phyloP scores from a whole-genome alignment of 352 stramenopile genomes.

The Globisporangium uncinulatum region DNA sequence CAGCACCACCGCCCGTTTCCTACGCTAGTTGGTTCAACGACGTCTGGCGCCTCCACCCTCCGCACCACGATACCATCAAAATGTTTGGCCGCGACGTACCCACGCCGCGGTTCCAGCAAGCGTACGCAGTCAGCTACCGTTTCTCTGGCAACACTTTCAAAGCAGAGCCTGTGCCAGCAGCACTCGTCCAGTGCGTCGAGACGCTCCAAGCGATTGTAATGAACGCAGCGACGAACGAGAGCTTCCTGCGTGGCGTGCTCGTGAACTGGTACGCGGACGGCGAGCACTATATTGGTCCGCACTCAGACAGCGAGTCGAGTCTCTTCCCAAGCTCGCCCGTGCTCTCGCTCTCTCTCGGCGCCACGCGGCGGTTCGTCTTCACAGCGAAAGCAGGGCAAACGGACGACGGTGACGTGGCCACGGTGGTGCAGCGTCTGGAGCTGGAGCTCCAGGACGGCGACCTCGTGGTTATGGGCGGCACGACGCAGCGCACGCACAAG shows the following conservation, averaged over 20 bases:
- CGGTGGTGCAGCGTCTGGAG: constrained; percentile 13
- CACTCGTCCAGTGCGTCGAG: constrained; percentile 32
- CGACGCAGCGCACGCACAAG: constrained; percentile 33
- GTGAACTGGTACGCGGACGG: constrained; percentile 84
- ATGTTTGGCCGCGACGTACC: constrained; percentile 56
- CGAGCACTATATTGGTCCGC: constrained; percentile 77
- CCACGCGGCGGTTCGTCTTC: constrained; percentile 32
- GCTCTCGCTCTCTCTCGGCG: constrained; percentile 32
- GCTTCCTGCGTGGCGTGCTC: constrained; percentile 41
- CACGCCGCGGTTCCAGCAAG: constrained; percentile 66
- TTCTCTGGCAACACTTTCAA: constrained; percentile 61
- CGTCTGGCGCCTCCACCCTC: constrained; percentile 60
- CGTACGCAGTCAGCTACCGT: constrained; percentile 43
- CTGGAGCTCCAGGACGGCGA: constrained; percentile 33
- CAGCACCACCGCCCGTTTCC: not conserved
- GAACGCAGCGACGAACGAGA: constrained; percentile 18
- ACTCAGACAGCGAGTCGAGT: constrained; percentile 62
- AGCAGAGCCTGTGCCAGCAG: constrained; percentile 32
- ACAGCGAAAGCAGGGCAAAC: not conserved
- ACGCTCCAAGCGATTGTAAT: constrained; percentile 39
- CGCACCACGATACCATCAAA: constrained; percentile 53
- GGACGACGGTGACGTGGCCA: not conserved
- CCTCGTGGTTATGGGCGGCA: constrained; percentile 42
- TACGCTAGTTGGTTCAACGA: constrained; percentile 17
- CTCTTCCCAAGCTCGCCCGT: constrained; percentile 37